Base-by-base conservation (phyloP, 768 basidiomycete species). In the Boletus tomentosulus region DNA sequence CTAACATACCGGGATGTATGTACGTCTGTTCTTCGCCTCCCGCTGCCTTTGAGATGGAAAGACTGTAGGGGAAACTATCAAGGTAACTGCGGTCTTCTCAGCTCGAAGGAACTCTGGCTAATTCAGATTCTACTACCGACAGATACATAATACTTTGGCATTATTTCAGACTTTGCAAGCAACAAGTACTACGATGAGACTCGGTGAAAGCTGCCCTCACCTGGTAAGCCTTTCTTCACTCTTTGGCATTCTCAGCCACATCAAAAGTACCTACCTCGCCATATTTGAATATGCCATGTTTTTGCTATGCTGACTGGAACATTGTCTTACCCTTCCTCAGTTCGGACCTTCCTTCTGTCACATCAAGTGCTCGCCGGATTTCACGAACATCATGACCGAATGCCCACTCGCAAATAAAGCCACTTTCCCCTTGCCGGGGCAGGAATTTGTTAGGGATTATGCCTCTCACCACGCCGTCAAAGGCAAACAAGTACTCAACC, bases 361-460 rank as follows among this genome's bases (percentile, higher is more conserved):
- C 44, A 42, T 34, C 35, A 55, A 66, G 62, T 28, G 30, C 47
- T 46, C 50, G 10, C 60, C 56, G 56, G 54, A 31, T 55, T 57
- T 58, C 16, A 62, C 53, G 65, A 64, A 50, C 51, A 5, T 59
- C 45, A 66, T 67, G 64, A 53, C 48, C 8, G 51, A 39, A 62
- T 45, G 51, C 42, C 54, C 46, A 45, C 51, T 44, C 31, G 44
- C 56, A 51, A 37, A 31, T 27, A 53, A 51, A 37, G n/a, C 24
- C 38, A 11, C 6, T 35, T 48, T 54, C 6, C 33, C 44, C 22
- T 48, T 12, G 10, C 43, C 25, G 2, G 46, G 16, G 42, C 50
- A 59, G 9, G 55, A 50, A 48, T 46, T 50, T 34, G 37, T 33
- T 24, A 44, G 31, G 49, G 53, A 56, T 35, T 24, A 22, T 38